Conservation (phyloP, 495 filamentous ascomycete genomes). For the Penicillium angulare region DNA sequence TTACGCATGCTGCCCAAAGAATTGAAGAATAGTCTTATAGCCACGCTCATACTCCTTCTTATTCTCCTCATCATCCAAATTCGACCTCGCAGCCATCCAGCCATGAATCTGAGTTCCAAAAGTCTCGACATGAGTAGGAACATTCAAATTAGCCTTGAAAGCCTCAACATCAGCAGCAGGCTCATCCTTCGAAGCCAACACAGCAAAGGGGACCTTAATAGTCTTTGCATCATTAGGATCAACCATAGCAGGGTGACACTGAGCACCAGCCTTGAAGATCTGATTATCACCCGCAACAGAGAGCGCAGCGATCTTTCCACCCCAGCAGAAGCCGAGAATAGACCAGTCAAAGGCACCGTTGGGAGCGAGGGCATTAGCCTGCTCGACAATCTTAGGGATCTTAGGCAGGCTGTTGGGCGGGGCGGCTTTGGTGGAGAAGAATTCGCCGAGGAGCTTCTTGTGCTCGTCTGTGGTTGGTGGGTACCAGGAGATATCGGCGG, state of each 20-base stretch:
- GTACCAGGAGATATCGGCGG: slow-evolving; percentile 52
- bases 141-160: slow-evolving; percentile 66
- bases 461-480: slow-evolving; percentile 82
- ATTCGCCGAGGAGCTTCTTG: slow-evolving; percentile 67
- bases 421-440: slow-evolving; percentile 70
- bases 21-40: slow-evolving; percentile 71
- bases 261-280: slow-evolving; percentile 66
- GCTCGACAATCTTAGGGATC: slow-evolving; percentile 60
- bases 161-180: slow-evolving; percentile 62
- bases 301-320: slow-evolving; percentile 76
- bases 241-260: slow-evolving; percentile 86
- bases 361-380: slow-evolving; percentile 48
- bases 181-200: slow-evolving; percentile 71
- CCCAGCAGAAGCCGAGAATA: slow-evolving; percentile 95
- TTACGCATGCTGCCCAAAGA: slow-evolving; percentile 73
- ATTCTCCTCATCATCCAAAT: slow-evolving; percentile 65
- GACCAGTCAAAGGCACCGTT: slow-evolving; percentile 65
- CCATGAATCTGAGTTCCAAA: slow-evolving; percentile 83
- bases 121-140: slow-evolving; percentile 73
- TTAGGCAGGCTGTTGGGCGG: slow-evolving; percentile 61
- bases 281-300: slow-evolving; percentile 53
- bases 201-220: slow-evolving; percentile 62
- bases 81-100: slow-evolving; percentile 80
- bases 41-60: slow-evolving; percentile 76
- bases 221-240: slow-evolving; percentile 66